Conservation (phyloP, 352 stramenopile species). For the Phytophthora ohioensis region DNA sequence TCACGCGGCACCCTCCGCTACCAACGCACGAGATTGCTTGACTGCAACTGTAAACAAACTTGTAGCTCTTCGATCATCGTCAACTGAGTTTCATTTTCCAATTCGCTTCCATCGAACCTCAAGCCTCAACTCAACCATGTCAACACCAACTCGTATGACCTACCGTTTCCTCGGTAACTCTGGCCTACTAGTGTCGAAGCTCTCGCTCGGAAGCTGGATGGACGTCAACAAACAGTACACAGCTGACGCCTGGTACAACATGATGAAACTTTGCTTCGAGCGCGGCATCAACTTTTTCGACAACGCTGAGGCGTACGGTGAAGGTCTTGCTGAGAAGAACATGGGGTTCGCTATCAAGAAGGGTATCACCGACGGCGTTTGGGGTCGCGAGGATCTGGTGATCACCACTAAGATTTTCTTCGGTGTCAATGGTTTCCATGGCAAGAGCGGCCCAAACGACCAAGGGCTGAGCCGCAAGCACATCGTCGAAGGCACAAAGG, state of each 20-base stretch:
- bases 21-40: too few relatives aligned
- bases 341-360: constrained; percentile 48
- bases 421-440: constrained; percentile 21
- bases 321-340: constrained; percentile 34
- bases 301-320: constrained; percentile 48
- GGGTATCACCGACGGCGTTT: constrained; percentile 33
- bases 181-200: constrained; percentile 34
- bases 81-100: too few relatives aligned
- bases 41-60: too few relatives aligned
- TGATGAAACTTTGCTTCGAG: constrained; percentile 39
- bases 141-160: constrained; percentile 30
- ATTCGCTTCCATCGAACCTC: too few relatives aligned
- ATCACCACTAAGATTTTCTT: constrained; percentile 58
- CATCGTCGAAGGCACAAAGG: constrained; percentile 59
- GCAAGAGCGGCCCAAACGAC: constrained; percentile 34
- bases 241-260: constrained; percentile 34
- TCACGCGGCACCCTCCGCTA: too few relatives aligned
- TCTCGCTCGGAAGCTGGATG: constrained; percentile 43
- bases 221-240: constrained; percentile 27
- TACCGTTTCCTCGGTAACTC: constrained; percentile 43
- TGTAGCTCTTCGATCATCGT: too few relatives aligned
- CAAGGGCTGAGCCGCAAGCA: constrained; percentile 52
- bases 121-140: neutral
- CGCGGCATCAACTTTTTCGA: constrained; percentile 61
- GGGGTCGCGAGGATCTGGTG: constrained; percentile 51